Evolutionary conservation across 768 basidiomycete genomes (phyloP).

Genomic region (Russula compacta): DNA sequence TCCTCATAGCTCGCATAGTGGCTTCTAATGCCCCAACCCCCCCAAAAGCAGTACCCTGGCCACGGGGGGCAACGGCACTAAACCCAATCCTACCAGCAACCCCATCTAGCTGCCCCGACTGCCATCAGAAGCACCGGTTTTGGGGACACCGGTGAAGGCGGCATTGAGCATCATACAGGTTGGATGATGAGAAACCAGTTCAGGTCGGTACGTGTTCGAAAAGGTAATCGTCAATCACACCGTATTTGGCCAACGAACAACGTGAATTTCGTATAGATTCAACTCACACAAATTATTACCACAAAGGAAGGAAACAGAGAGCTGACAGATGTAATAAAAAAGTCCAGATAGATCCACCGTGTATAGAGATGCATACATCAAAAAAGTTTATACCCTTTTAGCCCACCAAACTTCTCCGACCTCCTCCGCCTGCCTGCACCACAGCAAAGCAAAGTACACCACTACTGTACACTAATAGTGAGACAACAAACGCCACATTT

Average conservation of each 20-base stretch:
- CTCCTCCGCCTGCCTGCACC: background rate
- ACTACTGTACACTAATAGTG: background rate
- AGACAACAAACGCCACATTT: conserved; percentile 1
- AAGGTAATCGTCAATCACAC: background rate
- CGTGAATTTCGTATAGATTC: background rate
- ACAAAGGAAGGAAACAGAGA: background rate
- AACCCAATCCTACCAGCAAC: background rate
- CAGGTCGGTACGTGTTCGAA: too few species aligned
- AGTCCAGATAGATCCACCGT: background rate
- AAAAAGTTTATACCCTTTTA: background rate
- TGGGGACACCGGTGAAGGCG: background rate
- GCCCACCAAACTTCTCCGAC: background rate
- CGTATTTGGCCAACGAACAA: background rate
- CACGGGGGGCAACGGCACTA: background rate
- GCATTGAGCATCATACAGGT: background rate
- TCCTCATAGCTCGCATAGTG: background rate
- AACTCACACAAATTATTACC: background rate
- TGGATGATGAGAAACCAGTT: background rate
- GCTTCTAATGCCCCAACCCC: background rate
- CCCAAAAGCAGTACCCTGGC: background rate
- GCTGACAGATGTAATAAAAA: background rate
- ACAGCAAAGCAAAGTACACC: background rate
- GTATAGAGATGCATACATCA: too few species aligned
- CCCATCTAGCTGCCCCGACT: background rate
- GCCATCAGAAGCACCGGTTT: background rate